A percentile compares a stretch with the other conserved stretches of the same genome.
Evolutionary conservation across 2,329 filamentous ascomycete genomes (phyloP).

Genomic region (Rutstroemia sp.): DNA sequence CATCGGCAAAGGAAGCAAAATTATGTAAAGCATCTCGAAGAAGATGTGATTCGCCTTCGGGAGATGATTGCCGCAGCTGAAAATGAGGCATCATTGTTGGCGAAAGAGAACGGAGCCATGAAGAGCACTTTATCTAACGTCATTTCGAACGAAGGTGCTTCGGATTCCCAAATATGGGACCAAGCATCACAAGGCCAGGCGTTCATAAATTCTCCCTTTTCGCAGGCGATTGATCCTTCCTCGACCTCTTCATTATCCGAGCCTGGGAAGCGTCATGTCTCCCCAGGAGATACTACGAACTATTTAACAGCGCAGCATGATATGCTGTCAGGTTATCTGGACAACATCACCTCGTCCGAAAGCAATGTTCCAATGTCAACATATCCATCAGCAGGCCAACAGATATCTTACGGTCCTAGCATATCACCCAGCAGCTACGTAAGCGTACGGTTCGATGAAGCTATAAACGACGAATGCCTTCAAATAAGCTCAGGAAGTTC

Average conservation of each 20-base stretch:
- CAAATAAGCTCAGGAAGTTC: not conserved
- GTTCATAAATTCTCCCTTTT: not conserved
- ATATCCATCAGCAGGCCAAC: not conserved
- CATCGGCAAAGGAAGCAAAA: conserved; percentile 27
- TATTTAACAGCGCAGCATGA: not conserved
- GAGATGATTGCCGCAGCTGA: conserved; percentile 21
- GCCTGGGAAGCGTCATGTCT: not conserved
- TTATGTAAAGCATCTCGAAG: conserved; percentile 25
- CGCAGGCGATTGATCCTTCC: not conserved
- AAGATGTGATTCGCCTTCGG: conserved; percentile 23
- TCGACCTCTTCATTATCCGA: not conserved
- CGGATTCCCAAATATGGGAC: not conserved
- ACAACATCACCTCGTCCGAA: not conserved
- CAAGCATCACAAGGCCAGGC: not conserved
- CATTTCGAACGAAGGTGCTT: not conserved
- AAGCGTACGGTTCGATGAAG: not conserved
- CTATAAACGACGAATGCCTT: not conserved
- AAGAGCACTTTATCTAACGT: conserved; percentile 1
- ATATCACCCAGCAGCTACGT: not conserved
- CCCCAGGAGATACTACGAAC: not conserved
- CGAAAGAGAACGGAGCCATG: conserved; percentile 22
- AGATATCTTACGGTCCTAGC: not conserved
- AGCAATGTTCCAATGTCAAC: not conserved
- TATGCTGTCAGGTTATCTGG: not conserved
- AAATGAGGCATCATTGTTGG: conserved; percentile 12